Percentiles rank a stretch among this genome's conserved stretches.
Evolutionary conservation across 2,329 filamentous ascomycete species (phyloP).

Genomic region (Venturia effusa): DNA sequence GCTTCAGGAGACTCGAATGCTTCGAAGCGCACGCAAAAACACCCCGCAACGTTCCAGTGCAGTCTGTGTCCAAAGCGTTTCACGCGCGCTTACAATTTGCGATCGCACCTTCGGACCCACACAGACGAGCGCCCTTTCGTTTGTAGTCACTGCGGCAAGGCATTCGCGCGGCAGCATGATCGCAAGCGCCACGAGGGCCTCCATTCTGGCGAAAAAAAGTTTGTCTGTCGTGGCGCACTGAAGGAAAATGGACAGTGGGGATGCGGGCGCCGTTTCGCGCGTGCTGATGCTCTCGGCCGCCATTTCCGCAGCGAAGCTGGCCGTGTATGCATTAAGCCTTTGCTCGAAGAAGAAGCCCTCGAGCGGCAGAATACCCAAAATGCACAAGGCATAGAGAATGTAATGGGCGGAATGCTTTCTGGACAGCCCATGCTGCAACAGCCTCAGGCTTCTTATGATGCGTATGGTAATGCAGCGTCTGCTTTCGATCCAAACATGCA

Average conservation of each 20-base stretch:
- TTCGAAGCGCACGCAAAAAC: slow-evolving; percentile 84
- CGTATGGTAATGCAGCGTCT: neutral
- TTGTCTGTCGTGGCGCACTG: slow-evolving; percentile 87
- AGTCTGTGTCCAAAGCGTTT: slow-evolving; percentile 89
- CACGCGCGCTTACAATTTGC: slow-evolving; percentile 90
- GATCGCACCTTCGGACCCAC: slow-evolving; percentile 89
- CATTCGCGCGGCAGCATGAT: slow-evolving; percentile 94
- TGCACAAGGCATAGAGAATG: neutral
- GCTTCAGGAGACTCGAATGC: slow-evolving; percentile 17
- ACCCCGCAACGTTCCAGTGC: slow-evolving; percentile 95
- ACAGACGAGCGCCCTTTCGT: slow-evolving; percentile 97
- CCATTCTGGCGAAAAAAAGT: slow-evolving; percentile 97
- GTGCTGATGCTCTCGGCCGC: slow-evolving; percentile 84
- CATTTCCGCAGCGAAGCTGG: slow-evolving; percentile 96
- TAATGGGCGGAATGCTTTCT: slow-evolving; percentile 15
- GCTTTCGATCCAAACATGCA: slow-evolving; percentile 24
- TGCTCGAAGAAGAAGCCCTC: slow-evolving; percentile 87
- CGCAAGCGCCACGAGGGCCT: slow-evolving; percentile 93
- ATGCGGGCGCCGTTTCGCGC: slow-evolving; percentile 83
- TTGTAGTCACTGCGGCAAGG: slow-evolving; percentile 92
- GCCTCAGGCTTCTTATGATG: slow-evolving; percentile 24
- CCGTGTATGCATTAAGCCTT: slow-evolving; percentile 90
- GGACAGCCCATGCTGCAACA: slow-evolving; percentile 24
- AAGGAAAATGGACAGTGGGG: slow-evolving; percentile 81
- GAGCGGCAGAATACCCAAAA: slow-evolving; percentile 36